Evolutionary conservation across 345 rosid species (phyloP).

Genomic region (Populus pruinosa): DNA sequence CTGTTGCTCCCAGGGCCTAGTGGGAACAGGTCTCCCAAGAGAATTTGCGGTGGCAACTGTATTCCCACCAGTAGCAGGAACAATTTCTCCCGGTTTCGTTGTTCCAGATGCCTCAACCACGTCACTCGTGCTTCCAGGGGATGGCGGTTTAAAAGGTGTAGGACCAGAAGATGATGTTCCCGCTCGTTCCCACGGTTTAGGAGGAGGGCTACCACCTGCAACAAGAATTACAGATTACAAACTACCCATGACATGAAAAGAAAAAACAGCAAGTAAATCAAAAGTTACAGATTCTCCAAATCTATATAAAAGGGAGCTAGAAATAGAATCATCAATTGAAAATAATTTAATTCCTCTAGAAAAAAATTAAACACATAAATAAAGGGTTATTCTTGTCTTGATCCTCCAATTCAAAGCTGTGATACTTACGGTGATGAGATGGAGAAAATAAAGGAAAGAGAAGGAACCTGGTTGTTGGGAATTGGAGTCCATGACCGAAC

Average conservation of each 20-base stretch:
- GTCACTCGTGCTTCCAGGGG: slow-evolving; percentile 78
- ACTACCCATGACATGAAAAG: no score
- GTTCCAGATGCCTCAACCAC: slow-evolving; percentile 97
- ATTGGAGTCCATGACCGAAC: slow-evolving; percentile 42
- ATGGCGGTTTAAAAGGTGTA: slow-evolving; percentile 86
- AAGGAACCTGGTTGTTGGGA: slow-evolving; percentile 45
- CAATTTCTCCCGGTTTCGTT: slow-evolving; percentile 78
- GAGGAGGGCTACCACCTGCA: slow-evolving; percentile 59
- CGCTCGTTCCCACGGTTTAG: slow-evolving; percentile 97
- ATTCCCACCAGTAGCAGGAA: slow-evolving; percentile 43
- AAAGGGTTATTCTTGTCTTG: no score
- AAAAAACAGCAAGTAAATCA: background rate
- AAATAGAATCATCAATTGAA: no score
- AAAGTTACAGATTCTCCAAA: background rate
- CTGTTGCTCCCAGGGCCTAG: slow-evolving; percentile 91
- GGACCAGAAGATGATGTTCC: slow-evolving; percentile 62
- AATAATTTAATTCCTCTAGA: no score
- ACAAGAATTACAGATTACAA: background rate
- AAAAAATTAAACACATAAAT: no score
- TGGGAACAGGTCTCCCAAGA: slow-evolving; percentile 65
- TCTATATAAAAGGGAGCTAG: no score
- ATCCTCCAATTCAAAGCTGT: no score
- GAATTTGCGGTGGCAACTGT: slow-evolving; percentile 46
- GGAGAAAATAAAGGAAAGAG: background rate
- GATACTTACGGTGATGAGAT: background rate